Evolutionary conservation across 1,139 yeast species (phyloP), one percentile per base, ranked within the genome.

Genomic region (Blastobotrys arbuscula): DNA sequence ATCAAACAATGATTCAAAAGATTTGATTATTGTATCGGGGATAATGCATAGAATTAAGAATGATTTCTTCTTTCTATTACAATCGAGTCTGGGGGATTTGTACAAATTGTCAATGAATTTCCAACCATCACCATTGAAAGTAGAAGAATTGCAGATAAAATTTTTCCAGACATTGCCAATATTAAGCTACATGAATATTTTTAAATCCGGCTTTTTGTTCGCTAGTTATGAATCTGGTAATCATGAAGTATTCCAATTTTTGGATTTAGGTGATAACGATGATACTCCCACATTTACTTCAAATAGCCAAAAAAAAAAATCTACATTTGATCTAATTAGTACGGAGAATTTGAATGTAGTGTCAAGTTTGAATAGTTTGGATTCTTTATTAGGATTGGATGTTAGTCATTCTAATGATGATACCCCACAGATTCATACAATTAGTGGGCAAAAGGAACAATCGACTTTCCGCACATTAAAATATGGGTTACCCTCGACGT

Each of bases 81-180:
- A 92, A 60, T 77, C 80, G 16, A 74, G 78, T 39, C 62, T 67
- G 12, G 97, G 97, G 12, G 96, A 88, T 60, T 56, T 88, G n/a
- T 85, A 81, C 67, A 88, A 86, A 60, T 64, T 88, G 7, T 72
- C 79, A 3, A 65, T 85, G 2, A 75, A 72, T 39, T 68, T 72
- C 10, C 60, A 64, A 2, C 65, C 65, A 24, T 2, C 10, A 2
- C 61, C 63, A 20, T 12, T 5, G 8, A 66, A 66, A 33, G 72
- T 77, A 2, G 57, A 59, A 13, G 59, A 59, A 2, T 52, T 76
- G 24, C 60, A 68, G 18, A 69, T 86, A n/a, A 69, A 74, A 13
- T 88, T 84, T 60, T 90, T 89, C 65, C 97, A 88, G 62, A 77
- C 94, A 0, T 74, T 87, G 21, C 84, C 89, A 0, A 65, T 75